A percentile compares a stretch with the other conserved stretches of the same genome.
phyloP scores from a whole-genome alignment of 257 asterid genomes.

The Nemophila menziesii region DNA sequence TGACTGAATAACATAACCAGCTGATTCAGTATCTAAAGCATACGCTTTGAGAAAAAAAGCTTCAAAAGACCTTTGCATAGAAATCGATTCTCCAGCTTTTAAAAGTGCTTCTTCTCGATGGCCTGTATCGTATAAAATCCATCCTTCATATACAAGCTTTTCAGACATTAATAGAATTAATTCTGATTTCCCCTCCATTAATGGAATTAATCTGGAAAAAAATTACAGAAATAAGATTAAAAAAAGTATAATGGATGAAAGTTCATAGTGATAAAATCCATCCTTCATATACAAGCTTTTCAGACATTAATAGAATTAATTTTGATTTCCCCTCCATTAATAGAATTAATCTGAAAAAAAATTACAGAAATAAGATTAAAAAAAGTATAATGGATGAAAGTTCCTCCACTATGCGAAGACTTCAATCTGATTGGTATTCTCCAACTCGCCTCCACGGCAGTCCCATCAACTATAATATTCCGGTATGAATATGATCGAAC shows the following conservation, averaged over 20 bases:
- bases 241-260: too few species aligned
- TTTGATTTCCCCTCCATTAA: too few species aligned
- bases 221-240: too few species aligned
- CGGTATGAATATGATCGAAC: too few species aligned
- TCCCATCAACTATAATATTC: conserved; percentile 52
- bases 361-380: too few species aligned
- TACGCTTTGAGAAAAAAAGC: conserved; percentile 43
- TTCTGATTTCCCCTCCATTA: too few species aligned
- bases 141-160: conserved; percentile 38
- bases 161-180: too few species aligned
- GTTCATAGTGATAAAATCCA: conserved; percentile 41
- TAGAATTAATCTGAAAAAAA: too few species aligned
- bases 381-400: conserved; percentile 28
- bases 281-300: conserved; percentile 38
- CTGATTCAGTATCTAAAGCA: conserved; percentile 34
- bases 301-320: too few species aligned
- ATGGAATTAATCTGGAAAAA: too few species aligned
- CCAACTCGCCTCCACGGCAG: conserved; percentile 69
- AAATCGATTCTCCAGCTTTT: conserved; percentile 36
- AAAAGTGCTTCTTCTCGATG: conserved; percentile 41
- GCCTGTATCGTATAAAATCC: conserved; percentile 43
- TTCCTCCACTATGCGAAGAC: conserved; percentile 15
- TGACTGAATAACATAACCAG: conserved; percentile 30
- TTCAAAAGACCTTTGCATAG: conserved; percentile 40
- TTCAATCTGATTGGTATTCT: conserved; percentile 60